These are phyloP conservation scores for Solanum chilense DNA, from an alignment of 257 asterid species.

Conservation along the genomic window DNA sequence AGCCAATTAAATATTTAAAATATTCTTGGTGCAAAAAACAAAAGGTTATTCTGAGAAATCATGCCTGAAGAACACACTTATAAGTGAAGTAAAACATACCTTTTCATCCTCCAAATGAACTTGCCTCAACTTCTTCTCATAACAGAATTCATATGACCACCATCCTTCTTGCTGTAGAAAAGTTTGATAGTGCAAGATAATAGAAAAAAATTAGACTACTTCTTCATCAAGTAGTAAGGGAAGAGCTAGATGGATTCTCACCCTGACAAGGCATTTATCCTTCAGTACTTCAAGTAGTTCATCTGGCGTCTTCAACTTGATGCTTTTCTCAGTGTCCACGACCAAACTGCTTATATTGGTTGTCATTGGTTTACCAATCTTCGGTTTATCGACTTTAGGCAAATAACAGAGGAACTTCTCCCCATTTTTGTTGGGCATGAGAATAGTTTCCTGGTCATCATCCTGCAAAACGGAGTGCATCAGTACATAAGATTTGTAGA, in stretches of 20 bases:
- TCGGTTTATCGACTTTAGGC: constrained; percentile 81
- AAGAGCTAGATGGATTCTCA: constrained; percentile 8
- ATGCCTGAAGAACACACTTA: not conserved
- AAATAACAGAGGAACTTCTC: constrained; percentile 78
- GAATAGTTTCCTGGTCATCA: constrained; percentile 68
- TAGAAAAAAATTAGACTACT: not conserved
- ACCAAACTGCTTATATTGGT: constrained; percentile 86
- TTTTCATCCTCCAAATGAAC: constrained; percentile 85
- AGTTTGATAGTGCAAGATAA: constrained; percentile 10
- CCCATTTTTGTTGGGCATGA: constrained; percentile 69
- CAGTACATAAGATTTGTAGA: not conserved
- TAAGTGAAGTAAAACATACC: constrained; percentile 32
- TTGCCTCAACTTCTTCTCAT: constrained; percentile 67
- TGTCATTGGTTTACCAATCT: constrained; percentile 52
- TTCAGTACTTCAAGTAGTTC: constrained; percentile 88
- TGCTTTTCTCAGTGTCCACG: constrained; percentile 67
- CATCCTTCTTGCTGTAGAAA: constrained; percentile 96
- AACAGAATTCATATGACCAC: constrained; percentile 99
- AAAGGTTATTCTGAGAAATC: not conserved
- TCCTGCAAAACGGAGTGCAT: constrained; percentile 39
- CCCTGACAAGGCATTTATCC: constrained; percentile 83
- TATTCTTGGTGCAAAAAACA: not conserved
- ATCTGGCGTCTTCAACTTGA: constrained; percentile 85
- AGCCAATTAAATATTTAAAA: not conserved
- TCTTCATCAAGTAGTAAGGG: not conserved